These are phyloP conservation scores for Tardiomyces digboiensis DNA, from an alignment of 1,139 yeast genomes.

Conservation along the genomic window DNA sequence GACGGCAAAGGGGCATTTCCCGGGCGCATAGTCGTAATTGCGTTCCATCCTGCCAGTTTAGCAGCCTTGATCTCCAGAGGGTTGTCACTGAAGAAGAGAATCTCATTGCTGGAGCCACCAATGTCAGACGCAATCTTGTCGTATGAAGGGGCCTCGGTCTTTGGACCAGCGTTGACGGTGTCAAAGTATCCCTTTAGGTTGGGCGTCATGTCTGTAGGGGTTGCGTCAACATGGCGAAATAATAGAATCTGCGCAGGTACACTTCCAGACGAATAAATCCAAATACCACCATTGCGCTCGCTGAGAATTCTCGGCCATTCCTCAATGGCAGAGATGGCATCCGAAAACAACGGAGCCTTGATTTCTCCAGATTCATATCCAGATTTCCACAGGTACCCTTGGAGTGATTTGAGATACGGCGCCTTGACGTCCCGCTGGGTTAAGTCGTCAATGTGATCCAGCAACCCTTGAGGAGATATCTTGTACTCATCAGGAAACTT, in stretches of 20 bases:
- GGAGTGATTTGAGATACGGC: slow-evolving; percentile 64
- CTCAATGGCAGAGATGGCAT: slow-evolving; percentile 54
- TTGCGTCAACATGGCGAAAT: slow-evolving; percentile 47
- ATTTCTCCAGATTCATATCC: slow-evolving; percentile 74
- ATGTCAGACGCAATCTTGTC: slow-evolving; percentile 43
- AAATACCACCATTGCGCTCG: slow-evolving; percentile 28
- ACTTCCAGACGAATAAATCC: slow-evolving; percentile 89
- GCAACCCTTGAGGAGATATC: slow-evolving; percentile 23
- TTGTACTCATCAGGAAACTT: slow-evolving; percentile 36
- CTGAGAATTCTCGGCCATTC: slow-evolving; percentile 20
- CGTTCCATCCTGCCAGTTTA: slow-evolving; percentile 47
- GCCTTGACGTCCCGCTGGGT: slow-evolving; percentile 69
- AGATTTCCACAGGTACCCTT: slow-evolving; percentile 72
- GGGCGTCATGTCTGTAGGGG: slow-evolving; percentile 19
- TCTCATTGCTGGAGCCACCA: slow-evolving; percentile 26
- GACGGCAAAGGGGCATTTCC: slow-evolving; percentile 50
- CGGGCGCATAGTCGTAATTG: slow-evolving; percentile 56
- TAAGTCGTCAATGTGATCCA: slow-evolving; percentile 41
- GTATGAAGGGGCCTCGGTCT: slow-evolving; percentile 52
- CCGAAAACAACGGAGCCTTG: slow-evolving; percentile 66
- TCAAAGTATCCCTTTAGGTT: slow-evolving; percentile 66
- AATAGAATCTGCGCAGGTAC: slow-evolving; percentile 76
- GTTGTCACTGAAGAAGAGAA: slow-evolving; percentile 66
- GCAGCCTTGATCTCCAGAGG: slow-evolving; percentile 52
- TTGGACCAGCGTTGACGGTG: slow-evolving; percentile 75